phyloP scores from a whole-genome alignment of 169 alveolate genomes.

The Babesia bovis region DNA sequence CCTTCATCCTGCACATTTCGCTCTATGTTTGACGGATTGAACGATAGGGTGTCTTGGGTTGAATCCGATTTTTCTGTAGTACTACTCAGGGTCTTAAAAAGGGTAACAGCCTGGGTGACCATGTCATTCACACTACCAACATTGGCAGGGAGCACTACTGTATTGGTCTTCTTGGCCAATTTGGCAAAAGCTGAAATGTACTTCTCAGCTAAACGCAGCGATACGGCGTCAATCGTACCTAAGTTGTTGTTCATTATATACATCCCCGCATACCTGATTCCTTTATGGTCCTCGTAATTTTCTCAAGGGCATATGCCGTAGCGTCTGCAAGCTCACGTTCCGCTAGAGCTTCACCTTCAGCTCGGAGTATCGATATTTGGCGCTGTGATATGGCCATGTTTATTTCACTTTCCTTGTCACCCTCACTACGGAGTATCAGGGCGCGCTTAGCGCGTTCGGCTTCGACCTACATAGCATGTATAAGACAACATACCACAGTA shows the following conservation, averaged over 20 bases:
- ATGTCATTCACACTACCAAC: constrained; percentile 73
- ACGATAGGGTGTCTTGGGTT: no score
- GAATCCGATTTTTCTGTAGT: no score
- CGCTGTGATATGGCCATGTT: constrained; percentile 91
- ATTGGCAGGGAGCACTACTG: constrained; percentile 82
- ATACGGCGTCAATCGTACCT: constrained; percentile 75
- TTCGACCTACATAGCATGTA: constrained; percentile 80
- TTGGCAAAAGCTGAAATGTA: constrained; percentile 83
- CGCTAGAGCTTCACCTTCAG: constrained; percentile 90
- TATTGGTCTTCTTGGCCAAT: constrained; percentile 79
- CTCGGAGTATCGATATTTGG: constrained; percentile 82
- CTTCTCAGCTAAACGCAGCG: constrained; percentile 80
- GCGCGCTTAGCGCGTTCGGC: constrained; percentile 94
- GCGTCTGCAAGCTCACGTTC: constrained; percentile 82
- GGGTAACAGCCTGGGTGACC: constrained; percentile 74
- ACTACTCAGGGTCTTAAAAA: constrained; percentile 61
- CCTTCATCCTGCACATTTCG: no score
- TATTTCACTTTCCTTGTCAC: constrained; percentile 87
- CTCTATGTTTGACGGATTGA: no score
- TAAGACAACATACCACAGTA: neutral
- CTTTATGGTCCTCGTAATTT: constrained; percentile 71
- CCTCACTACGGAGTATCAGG: constrained; percentile 89
- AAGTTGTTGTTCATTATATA: neutral
- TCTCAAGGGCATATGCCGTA: constrained; percentile 79
- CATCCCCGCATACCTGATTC: constrained; percentile 56